Evolutionary conservation across 371 early-diverging fungal species (phyloP).

Genomic region (Apophysomyces variabilis): DNA sequence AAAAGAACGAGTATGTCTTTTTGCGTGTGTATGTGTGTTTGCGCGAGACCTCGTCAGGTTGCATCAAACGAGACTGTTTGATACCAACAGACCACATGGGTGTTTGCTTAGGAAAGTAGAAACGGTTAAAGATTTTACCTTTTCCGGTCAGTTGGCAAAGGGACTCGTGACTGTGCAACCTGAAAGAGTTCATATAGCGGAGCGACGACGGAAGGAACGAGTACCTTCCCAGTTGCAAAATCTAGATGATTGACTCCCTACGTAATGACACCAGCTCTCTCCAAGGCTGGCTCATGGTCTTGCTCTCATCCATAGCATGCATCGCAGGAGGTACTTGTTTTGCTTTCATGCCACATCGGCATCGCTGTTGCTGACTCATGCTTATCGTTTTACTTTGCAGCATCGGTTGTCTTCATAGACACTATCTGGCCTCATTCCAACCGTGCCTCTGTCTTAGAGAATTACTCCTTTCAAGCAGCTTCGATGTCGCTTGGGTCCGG

Average conservation of each 20-base stretch:
- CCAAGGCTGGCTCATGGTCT: conserved; percentile 41
- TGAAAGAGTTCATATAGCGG: not conserved
- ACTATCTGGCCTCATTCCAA: conserved; percentile 12
- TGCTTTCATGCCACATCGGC: not conserved
- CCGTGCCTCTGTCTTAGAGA: conserved; percentile 24
- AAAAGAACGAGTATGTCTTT: too few relatives aligned
- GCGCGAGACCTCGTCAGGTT: too few relatives aligned
- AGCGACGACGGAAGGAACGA: not conserved
- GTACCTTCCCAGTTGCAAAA: conserved; percentile 11
- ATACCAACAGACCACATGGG: too few relatives aligned
- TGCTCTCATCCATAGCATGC: conserved; percentile 43
- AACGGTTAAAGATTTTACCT: not conserved
- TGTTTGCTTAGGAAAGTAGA: too few relatives aligned
- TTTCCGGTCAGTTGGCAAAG: not conserved
- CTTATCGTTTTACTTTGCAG: conserved; percentile 6
- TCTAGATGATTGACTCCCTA: not conserved
- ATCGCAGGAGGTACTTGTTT: conserved; percentile 33
- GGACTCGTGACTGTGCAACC: not conserved
- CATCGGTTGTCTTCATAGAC: conserved; percentile 22
- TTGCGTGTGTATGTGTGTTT: too few relatives aligned
- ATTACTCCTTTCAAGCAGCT: conserved; percentile 30
- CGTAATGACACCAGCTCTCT: conserved; percentile 9
- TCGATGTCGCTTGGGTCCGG: conserved; percentile 49
- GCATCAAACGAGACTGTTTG: too few relatives aligned
- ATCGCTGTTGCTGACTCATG: conserved; percentile 1